A percentile compares a stretch with the other conserved stretches of the same genome.
phyloP scores from a whole-genome alignment of 176 grass and related monocot species.

The Oryza punctata region DNA sequence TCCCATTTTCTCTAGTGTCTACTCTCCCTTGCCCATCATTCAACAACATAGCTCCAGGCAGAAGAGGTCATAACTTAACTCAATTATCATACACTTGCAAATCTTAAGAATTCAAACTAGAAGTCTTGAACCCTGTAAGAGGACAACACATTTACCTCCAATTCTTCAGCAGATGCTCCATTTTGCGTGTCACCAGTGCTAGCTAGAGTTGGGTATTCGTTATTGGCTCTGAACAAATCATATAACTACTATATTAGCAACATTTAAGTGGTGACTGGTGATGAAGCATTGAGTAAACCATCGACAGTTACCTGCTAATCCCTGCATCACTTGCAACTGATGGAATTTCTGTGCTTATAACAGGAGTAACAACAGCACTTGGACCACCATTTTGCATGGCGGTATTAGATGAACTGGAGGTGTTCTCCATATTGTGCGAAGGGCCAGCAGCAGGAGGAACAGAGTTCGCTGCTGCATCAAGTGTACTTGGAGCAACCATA shows the following conservation, averaged over 20 bases:
- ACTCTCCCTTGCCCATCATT: background rate
- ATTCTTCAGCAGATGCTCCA: slow-evolving; percentile 72
- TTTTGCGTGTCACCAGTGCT: slow-evolving; percentile 39
- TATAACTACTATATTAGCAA: background rate
- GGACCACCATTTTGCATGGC: slow-evolving; percentile 43
- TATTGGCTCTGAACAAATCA: slow-evolving; percentile 54
- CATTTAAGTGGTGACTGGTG: slow-evolving; percentile 16
- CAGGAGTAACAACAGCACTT: slow-evolving; percentile 32
- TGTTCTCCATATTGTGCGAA: slow-evolving; percentile 36
- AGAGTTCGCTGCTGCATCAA: slow-evolving; percentile 45
- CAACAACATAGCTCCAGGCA: background rate
- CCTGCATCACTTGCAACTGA: slow-evolving; percentile 44
- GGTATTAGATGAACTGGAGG: slow-evolving; percentile 38
- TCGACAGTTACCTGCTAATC: slow-evolving; percentile 37
- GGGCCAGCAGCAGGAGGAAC: slow-evolving; percentile 35
- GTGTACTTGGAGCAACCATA: slow-evolving; percentile 44
- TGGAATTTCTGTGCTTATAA: slow-evolving; percentile 30
- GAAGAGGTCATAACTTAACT: background rate
- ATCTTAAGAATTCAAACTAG: slow-evolving; percentile 14
- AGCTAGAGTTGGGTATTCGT: slow-evolving; percentile 43
- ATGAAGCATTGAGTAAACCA: slow-evolving; percentile 23
- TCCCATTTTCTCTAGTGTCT: background rate
- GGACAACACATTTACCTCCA: slow-evolving; percentile 61
- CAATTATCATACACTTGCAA: background rate
- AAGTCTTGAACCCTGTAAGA: slow-evolving; percentile 18